phyloP scores from a whole-genome alignment of 495 filamentous ascomycete genomes.

The Hypoxylon trugodes region DNA sequence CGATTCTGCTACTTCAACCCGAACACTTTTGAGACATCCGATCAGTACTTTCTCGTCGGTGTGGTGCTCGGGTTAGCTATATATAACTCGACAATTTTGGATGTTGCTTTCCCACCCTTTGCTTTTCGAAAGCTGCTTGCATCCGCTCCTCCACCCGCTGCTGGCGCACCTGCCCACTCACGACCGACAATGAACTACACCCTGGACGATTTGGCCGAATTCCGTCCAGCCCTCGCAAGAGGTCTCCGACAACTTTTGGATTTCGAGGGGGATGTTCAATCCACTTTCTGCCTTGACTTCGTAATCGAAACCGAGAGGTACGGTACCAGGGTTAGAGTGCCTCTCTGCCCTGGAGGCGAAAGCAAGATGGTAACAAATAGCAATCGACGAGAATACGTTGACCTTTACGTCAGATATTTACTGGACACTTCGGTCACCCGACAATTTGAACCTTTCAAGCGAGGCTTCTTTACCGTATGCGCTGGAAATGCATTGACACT shows the following conservation, averaged over 20 bases:
- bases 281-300: conserved; percentile 85
- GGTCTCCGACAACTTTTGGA: conserved; percentile 81
- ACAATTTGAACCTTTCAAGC: conserved; percentile 95
- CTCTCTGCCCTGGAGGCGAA: conserved; percentile 80
- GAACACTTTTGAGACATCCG: conserved; percentile 87
- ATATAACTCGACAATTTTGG: conserved; percentile 95
- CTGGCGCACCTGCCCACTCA: conserved; percentile 60
- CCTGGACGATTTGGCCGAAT: conserved; percentile 86
- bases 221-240: conserved; percentile 76
- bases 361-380: conserved; percentile 80
- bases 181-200: conserved; percentile 74
- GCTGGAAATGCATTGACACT: conserved; percentile 88
- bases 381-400: conserved; percentile 89
- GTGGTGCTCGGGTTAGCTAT: conserved; percentile 90
- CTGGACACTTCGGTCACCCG: conserved; percentile 80
- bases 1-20: conserved; percentile 96
- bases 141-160: conserved; percentile 66
- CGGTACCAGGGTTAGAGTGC: conserved; percentile 69
- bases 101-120: conserved; percentile 91
- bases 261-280: conserved; percentile 85
- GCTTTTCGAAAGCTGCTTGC: conserved; percentile 88
- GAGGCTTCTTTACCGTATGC: conserved; percentile 93
- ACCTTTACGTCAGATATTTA: conserved; percentile 82
- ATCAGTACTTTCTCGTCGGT: conserved; percentile 93
- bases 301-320: conserved; percentile 81